Conservation (phyloP, 1,139 yeast species). For the Sugiyamaella neomexicana region DNA sequence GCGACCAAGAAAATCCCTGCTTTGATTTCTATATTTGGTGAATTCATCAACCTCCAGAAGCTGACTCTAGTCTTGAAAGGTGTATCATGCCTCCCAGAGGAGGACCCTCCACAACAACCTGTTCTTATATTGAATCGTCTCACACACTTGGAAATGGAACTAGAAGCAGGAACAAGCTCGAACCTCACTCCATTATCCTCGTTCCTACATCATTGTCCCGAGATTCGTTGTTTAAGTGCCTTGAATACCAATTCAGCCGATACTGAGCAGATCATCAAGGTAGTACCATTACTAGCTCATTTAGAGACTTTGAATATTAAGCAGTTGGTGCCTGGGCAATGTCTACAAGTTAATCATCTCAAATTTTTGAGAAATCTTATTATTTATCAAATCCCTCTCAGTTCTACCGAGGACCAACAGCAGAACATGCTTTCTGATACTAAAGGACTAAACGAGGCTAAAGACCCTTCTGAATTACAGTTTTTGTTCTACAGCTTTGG, state of each 20-base stretch:
- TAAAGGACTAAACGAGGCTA: neutral
- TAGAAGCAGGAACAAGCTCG: conserved; percentile 1
- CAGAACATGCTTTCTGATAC: neutral
- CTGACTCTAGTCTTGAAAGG: neutral
- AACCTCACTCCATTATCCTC: neutral
- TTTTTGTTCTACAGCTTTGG: conserved; percentile 3
- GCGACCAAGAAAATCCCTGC: neutral
- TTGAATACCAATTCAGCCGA: neutral
- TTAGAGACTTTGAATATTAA: neutral
- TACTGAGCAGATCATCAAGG: neutral
- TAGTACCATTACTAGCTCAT: neutral
- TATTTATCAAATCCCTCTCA: neutral
- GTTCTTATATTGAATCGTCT: neutral
- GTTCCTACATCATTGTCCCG: neutral
- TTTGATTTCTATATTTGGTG: neutral
- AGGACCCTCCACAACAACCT: neutral
- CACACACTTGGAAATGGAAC: neutral
- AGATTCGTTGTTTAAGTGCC: neutral
- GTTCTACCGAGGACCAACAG: too few species aligned
- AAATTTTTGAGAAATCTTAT: neutral
- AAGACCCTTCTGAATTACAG: neutral
- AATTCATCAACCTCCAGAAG: neutral
- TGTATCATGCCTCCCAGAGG: neutral
- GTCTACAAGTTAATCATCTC: neutral
- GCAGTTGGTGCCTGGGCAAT: neutral